Base-by-base conservation (phyloP, 345 rosid genomes). In the Pseudoturritis turrita region DNA sequence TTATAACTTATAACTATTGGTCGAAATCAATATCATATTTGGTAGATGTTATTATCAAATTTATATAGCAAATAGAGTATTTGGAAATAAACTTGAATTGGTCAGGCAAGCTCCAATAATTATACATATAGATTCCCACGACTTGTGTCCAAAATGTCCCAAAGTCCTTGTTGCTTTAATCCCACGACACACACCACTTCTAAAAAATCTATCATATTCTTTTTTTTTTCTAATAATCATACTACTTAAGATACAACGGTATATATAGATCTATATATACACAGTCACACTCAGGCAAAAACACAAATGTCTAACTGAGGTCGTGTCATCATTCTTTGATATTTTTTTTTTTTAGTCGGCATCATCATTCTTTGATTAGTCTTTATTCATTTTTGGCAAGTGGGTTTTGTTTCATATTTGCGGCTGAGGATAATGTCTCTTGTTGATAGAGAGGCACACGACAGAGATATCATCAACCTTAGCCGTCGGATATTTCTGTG, bases 381-480 rank as follows among this genome's bases (percentile, higher is more conserved):
- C 23, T 5, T 11, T 58, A 37, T n/a, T 41, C 35, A 0, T 15
- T 22, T 49, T 22, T 18, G 8, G 4, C 59, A 76, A 70, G 58
- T 70, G 11, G 51, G 46, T 28, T 2, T 47, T 62, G 10, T 44
- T 33, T 62, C 63, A 69, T 62, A 53, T 44, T 26, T 23, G 45
- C 22, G 46, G 71, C 70, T 68, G 29, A 17, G 64, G 50, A 10
- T 2, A 2, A 9, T 14, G 39, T 7, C 10, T 43, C 54, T 80
- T 72, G 31, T 73, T 83, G 53, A 92, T 45, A 78, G 80, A 81
- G 55, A 88, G 89, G 71, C 96, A 90, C 25, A 81, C 82, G 17
- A 47, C 90, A 2, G 96, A 85, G 73, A 87, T 80, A 41, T 90
- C 98, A 47, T 92, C 96, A 10, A 92, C 71, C 62, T 79, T 92